Percentiles rank a stretch among this genome's conserved stretches.
Evolutionary conservation across 2,329 filamentous ascomycete genomes (phyloP).

Genomic region (Sporothrix euskadiensis): DNA sequence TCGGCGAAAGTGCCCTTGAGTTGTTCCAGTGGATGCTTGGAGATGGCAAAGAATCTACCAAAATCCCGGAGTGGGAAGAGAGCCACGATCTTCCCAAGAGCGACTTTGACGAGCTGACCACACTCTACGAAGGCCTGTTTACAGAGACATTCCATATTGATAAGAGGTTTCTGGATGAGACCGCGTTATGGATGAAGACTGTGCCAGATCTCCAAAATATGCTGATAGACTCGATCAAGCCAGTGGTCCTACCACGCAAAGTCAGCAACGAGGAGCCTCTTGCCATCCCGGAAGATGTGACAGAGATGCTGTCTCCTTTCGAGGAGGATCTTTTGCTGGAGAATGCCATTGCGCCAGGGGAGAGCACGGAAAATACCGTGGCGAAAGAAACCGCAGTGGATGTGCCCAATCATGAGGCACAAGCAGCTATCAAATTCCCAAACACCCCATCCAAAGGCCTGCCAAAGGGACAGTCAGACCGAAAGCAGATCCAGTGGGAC

Average conservation of each 20-base stretch:
- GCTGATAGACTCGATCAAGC: not conserved
- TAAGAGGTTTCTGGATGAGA: not conserved
- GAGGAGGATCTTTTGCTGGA: not conserved
- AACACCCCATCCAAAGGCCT: not conserved
- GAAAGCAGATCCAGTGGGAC: not conserved
- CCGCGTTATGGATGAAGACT: not conserved
- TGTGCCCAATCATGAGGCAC: too few species aligned
- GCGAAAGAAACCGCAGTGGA: not conserved
- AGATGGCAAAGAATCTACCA: not conserved
- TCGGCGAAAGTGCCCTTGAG: not conserved
- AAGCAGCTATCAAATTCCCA: too few species aligned
- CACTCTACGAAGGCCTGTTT: not conserved
- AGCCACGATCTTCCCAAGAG: not conserved
- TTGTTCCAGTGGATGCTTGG: conserved; percentile 23
- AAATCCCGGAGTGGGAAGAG: not conserved
- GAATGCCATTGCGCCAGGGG: not conserved
- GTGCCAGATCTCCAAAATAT: not conserved
- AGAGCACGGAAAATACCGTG: not conserved
- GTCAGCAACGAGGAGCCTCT: not conserved
- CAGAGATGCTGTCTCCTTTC: not conserved
- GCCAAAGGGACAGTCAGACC: not conserved
- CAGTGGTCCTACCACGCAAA: not conserved
- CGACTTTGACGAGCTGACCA: not conserved
- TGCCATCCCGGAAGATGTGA: not conserved
- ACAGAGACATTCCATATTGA: not conserved